Evolutionary conservation across 2,329 filamentous ascomycete genomes (phyloP).

Genomic region (Colletotrichum karsti): DNA sequence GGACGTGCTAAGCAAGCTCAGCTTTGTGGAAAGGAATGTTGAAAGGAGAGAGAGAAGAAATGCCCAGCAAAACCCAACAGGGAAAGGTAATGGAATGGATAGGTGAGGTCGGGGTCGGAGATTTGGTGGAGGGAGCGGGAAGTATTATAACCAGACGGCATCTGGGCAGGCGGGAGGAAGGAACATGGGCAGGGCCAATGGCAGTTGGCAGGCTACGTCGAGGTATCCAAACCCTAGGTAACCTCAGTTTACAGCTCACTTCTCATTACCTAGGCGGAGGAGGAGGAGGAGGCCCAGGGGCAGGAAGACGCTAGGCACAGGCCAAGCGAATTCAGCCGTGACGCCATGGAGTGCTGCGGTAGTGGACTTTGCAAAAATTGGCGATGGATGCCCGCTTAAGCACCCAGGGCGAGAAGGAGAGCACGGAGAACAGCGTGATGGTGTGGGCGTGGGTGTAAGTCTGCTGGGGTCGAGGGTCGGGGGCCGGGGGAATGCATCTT

Average conservation of each 20-base stretch:
- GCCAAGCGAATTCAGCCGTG: slow-evolving; percentile 25
- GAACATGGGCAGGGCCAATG: slow-evolving; percentile 6
- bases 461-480: not conserved
- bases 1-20: slow-evolving; percentile 44
- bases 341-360: slow-evolving; percentile 15
- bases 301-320: slow-evolving; percentile 14
- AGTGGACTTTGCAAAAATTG: slow-evolving; percentile 2
- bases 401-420: slow-evolving; percentile 1
- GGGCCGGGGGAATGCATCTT: not conserved
- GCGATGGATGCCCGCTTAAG: slow-evolving; percentile 13
- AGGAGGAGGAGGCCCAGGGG: not conserved
- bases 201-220: not conserved
- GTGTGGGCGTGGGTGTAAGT: slow-evolving; percentile 9
- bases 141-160: slow-evolving; percentile 25
- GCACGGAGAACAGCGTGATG: not conserved
- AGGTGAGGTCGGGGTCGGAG: slow-evolving; percentile 7
- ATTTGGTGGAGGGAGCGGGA: slow-evolving; percentile 1
- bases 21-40: slow-evolving; percentile 25
- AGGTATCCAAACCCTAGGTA: not conserved
- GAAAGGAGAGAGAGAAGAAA: slow-evolving; percentile 25
- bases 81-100: slow-evolving; percentile 33
- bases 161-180: not conserved
- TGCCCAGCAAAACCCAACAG: slow-evolving; percentile 24
- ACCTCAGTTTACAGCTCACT: slow-evolving; percentile 4
- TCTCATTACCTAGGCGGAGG: not conserved